Evolutionary conservation across 179 eudicot genomes (phyloP).

Genomic region (Silene coronaria): DNA sequence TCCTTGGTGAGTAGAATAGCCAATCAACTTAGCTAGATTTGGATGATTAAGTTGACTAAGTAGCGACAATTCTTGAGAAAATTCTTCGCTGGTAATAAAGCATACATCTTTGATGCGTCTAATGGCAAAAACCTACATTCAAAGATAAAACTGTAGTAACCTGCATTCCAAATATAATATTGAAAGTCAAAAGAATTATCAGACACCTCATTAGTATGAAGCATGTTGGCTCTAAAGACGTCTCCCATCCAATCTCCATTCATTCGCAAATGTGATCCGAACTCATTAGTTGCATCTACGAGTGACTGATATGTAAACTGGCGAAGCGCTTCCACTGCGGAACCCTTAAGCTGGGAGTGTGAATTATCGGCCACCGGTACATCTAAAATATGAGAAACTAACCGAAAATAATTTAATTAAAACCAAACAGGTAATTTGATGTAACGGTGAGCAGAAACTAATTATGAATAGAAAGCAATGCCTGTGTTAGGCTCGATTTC

Average conservation of each 20-base stretch:
- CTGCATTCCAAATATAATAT: too few relatives aligned
- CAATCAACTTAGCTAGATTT: background rate
- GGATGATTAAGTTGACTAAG: background rate
- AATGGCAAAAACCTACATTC: conserved; percentile 1
- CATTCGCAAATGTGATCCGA: background rate
- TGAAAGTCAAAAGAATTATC: too few relatives aligned
- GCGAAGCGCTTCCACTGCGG: background rate
- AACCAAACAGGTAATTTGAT: too few relatives aligned
- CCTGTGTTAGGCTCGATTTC: too few relatives aligned
- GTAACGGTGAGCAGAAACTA: too few relatives aligned
- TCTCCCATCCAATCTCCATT: background rate
- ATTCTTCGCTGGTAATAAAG: background rate
- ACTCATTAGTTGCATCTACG: background rate
- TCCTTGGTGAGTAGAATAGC: background rate
- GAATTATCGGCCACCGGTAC: conserved; percentile 5
- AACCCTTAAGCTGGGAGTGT: background rate
- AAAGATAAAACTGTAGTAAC: too few relatives aligned
- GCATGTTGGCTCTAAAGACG: background rate
- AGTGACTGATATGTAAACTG: background rate
- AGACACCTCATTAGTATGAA: conserved; percentile 1
- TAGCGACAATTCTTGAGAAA: background rate
- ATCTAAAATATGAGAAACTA: background rate
- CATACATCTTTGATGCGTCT: background rate
- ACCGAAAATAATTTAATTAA: too few relatives aligned
- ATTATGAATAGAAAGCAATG: too few relatives aligned